Percentiles rank a stretch among this genome's conserved stretches.
Conservation (phyloP, 352 stramenopile genomes). For the Globisporangium solare region DNA sequence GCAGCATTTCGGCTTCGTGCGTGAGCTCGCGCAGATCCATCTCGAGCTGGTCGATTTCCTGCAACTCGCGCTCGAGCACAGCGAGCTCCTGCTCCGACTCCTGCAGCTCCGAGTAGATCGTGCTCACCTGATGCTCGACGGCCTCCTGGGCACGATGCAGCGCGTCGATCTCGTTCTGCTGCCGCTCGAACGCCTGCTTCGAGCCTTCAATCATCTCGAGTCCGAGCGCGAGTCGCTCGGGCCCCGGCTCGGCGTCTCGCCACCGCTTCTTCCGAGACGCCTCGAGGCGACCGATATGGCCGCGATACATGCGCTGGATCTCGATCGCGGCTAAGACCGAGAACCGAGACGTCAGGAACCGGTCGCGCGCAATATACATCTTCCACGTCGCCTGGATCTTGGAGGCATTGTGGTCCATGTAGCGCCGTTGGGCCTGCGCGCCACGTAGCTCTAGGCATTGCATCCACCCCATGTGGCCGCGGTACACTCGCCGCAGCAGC, state of each 20-base stretch:
- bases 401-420: conserved; percentile 54
- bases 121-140: conserved; percentile 84
- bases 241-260: conserved; percentile 81
- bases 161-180: conserved; percentile 91
- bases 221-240: conserved; percentile 87
- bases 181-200: conserved; percentile 89
- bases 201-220: conserved; percentile 91
- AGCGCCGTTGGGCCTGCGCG: conserved; percentile 29
- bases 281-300: conserved; percentile 68
- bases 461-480: conserved; percentile 52
- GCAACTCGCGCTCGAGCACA: conserved; percentile 87
- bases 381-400: conserved; percentile 87
- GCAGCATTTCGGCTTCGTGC: conserved; percentile 86
- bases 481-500: conserved; percentile 65
- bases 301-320: conserved; percentile 89
- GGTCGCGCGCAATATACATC: conserved; percentile 74
- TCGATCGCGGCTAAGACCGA: conserved; percentile 76
- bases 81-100: conserved; percentile 89
- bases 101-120: conserved; percentile 88
- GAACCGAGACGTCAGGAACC: conserved; percentile 62
- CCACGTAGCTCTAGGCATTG: conserved; percentile 36
- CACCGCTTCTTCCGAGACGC: conserved; percentile 75
- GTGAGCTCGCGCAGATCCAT: conserved; percentile 87
- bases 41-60: conserved; percentile 92
- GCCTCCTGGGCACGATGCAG: conserved; percentile 88